Percentiles rank a stretch among this genome's conserved stretches.
phyloP scores from a whole-genome alignment of 768 basidiomycete genomes.

The Boletus sp. region DNA sequence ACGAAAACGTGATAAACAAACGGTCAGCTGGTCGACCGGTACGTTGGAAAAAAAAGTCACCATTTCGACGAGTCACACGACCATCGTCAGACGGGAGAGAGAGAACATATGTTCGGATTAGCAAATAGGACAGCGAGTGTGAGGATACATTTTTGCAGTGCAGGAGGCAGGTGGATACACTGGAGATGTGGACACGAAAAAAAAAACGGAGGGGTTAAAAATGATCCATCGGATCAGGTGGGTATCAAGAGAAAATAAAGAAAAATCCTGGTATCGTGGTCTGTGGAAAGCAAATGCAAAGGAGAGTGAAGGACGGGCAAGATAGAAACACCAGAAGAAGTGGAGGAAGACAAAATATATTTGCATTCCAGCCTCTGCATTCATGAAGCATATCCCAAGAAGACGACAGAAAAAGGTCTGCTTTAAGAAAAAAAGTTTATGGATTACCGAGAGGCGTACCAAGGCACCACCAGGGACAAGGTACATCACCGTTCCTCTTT shows the following conservation, averaged over 20 bases:
- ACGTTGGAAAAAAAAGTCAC: not conserved
- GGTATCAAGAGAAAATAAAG: conserved; percentile 8
- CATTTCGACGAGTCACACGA: not conserved
- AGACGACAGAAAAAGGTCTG: not conserved
- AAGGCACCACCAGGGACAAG: conserved; percentile 5
- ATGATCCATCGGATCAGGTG: conserved; percentile 1
- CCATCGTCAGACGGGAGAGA: not conserved
- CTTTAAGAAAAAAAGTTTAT: not conserved
- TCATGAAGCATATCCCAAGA: not conserved
- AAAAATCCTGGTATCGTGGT: conserved; percentile 2
- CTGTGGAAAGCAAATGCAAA: not conserved
- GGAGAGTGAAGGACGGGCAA: not conserved
- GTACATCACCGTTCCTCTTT: not conserved
- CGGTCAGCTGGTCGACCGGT: not conserved
- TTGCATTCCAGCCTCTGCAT: not conserved
- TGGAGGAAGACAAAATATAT: not conserved
- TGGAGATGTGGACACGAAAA: conserved; percentile 7
- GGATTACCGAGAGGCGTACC: not conserved
- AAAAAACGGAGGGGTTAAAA: not conserved
- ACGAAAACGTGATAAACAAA: too few relatives aligned
- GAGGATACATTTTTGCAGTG: conserved; percentile 21
- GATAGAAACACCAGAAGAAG: not conserved
- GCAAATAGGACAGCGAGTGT: conserved; percentile 17
- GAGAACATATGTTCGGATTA: not conserved
- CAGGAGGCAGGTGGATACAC: conserved; percentile 17